Conservation (phyloP, 192 early-diverging fungal genomes). For the Backusella sp. region DNA sequence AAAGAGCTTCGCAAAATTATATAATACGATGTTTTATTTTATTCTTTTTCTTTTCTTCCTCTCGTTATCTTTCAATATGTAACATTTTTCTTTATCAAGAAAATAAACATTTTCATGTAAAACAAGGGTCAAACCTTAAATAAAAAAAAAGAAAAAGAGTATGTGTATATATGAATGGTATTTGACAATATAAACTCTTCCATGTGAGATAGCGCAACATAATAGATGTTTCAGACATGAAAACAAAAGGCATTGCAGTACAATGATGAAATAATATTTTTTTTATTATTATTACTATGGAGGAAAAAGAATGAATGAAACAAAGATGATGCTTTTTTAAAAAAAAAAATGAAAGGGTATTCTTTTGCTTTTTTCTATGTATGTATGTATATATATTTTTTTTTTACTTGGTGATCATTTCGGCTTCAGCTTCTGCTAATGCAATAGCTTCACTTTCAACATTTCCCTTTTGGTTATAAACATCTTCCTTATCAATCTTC, state of each 20-base stretch:
- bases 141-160: background rate
- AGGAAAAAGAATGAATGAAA: no score
- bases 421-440: background rate
- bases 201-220: no score
- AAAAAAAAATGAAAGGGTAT: background rate
- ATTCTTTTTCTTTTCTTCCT: no score
- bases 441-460: background rate
- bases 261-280: no score
- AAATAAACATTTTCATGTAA: background rate
- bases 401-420: constrained; percentile 17
- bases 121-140: background rate
- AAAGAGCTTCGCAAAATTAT: no score
- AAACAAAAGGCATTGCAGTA: background rate
- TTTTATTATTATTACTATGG: no score
- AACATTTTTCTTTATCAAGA: background rate
- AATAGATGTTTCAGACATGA: background rate
- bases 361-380: background rate
- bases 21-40: no score
- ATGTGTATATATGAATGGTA: background rate
- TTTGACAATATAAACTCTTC: background rate
- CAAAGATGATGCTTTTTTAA: background rate
- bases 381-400: background rate
- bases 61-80: no score
- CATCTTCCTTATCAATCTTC: background rate
- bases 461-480: background rate